phyloP scores from a whole-genome alignment of 208 protist genomes.

The Trypanosoma cruzi region DNA sequence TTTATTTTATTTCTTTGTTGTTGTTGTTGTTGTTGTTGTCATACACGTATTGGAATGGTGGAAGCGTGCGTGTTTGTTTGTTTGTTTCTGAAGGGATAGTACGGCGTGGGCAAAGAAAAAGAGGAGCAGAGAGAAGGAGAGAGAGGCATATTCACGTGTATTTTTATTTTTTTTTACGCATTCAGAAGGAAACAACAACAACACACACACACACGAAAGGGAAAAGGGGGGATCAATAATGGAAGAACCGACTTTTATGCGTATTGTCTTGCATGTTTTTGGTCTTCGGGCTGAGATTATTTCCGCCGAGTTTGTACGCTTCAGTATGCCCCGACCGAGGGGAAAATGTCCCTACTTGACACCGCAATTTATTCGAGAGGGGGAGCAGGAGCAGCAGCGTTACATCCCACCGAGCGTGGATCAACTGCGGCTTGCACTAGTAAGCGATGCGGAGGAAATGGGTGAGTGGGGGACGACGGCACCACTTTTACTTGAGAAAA shows the following conservation, averaged over 20 bases:
- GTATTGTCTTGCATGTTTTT: neutral
- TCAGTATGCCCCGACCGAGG: neutral
- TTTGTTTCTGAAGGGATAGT: too few relatives aligned
- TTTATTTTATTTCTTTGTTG: too few relatives aligned
- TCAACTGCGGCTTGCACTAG: slow-evolving; percentile 50
- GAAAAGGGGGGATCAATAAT: neutral
- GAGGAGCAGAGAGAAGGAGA: too few relatives aligned
- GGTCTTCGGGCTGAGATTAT: slow-evolving; percentile 5
- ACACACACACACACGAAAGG: neutral
- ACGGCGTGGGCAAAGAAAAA: too few relatives aligned
- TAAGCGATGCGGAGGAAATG: slow-evolving; percentile 33
- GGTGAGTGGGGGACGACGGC: slow-evolving; percentile 50
- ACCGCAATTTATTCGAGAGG: neutral
- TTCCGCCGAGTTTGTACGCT: slow-evolving; percentile 5
- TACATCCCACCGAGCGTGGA: slow-evolving; percentile 24
- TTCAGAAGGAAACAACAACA: too few relatives aligned
- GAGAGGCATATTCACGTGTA: too few relatives aligned
- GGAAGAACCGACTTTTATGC: neutral
- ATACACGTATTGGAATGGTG: too few relatives aligned
- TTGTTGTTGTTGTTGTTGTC: too few relatives aligned
- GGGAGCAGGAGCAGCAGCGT: neutral
- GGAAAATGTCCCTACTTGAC: neutral
- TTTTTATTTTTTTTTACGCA: too few relatives aligned
- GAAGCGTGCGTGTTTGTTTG: too few relatives aligned
- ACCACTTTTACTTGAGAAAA: slow-evolving; percentile 36